Evolutionary conservation across 1,139 yeast genomes (phyloP), one percentile per base, ranked within the genome.

Genomic region (Pichia sp.): DNA sequence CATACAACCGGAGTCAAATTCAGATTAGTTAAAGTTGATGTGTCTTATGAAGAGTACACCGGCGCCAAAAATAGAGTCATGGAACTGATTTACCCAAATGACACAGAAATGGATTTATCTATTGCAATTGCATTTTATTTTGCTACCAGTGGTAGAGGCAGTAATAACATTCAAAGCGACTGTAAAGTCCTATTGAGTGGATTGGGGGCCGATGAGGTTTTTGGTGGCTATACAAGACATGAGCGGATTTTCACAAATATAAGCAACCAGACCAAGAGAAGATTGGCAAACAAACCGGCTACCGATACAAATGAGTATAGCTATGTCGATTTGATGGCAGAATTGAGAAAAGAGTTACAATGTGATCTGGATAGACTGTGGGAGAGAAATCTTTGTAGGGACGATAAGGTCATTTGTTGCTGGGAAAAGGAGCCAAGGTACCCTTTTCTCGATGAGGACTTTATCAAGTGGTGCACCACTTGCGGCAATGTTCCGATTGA

Each of bases 41-140:
- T 92, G 2, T 68, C 83, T 2, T 90, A 83, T 56, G 73, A 72
- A 5, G 81, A 77, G 43, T 86, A 88, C 67, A 55, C 76, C 10
- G 47, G 60, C 2, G 76, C 76, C 41, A 73, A 73, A 44, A 62
- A 68, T 1, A 63, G 67, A 2, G 95, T 90, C 0, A 64, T 71
- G 41, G 67, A 72, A 31, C 65, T 90, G 38, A 92, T 92, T 74
- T 80, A 70, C 56, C 98, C 99, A 0, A 77, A 81, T 49, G 73
- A 77, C 44, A 88, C 97, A 0, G 97, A 88, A 51, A 94, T 92
- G 97, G 99, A 92, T 61, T 65, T 87, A 35, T 85, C 95, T 1
- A 92, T 92, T 45, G 97, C 97, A 0, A 78, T 88, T 50, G 98
- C 98, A 0, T 92, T 92, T 59, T 88, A 83, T 60, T 92, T 90